These are phyloP conservation scores for Zygosaccharomyces sapae DNA, from an alignment of 1,139 yeast species.

Conservation along the genomic window DNA sequence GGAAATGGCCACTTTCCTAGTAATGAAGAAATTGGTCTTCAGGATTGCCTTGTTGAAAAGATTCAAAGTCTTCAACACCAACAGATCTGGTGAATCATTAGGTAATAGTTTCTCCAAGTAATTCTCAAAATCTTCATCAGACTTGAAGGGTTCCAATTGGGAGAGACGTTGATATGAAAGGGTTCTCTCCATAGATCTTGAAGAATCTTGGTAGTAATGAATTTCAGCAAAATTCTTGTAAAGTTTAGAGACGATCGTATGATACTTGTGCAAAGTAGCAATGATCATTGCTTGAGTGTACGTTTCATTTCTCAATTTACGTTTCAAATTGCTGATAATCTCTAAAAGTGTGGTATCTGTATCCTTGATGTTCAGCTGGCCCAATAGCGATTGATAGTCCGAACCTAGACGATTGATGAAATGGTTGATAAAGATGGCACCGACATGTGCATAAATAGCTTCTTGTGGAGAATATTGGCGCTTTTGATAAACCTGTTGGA, in stretches of 20 bases:
- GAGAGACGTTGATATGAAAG: conserved; percentile 84
- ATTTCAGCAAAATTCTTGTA: conserved; percentile 90
- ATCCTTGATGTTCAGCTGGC: conserved; percentile 27
- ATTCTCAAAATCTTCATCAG: conserved; percentile 69
- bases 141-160: conserved; percentile 68
- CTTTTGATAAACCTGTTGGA: conserved; percentile 67
- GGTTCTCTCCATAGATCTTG: conserved; percentile 61
- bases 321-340: conserved; percentile 74
- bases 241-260: conserved; percentile 71
- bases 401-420: conserved; percentile 86
- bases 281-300: conserved; percentile 81
- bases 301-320: conserved; percentile 88
- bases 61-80: conserved; percentile 78
- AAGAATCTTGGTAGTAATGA: conserved; percentile 66
- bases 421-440: conserved; percentile 87
- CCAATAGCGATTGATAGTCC: conserved; percentile 66
- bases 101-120: conserved; percentile 67
- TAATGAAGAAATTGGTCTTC: conserved; percentile 90
- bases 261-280: conserved; percentile 68
- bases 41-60: conserved; percentile 80
- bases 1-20: conserved; percentile 91
- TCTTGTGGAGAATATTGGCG: conserved; percentile 90
- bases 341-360: conserved; percentile 54
- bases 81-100: conserved; percentile 69
- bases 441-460: conserved; percentile 90